Base-by-base conservation (phyloP, 1,139 yeast species). In the Debaryomyces nepalensis region DNA sequence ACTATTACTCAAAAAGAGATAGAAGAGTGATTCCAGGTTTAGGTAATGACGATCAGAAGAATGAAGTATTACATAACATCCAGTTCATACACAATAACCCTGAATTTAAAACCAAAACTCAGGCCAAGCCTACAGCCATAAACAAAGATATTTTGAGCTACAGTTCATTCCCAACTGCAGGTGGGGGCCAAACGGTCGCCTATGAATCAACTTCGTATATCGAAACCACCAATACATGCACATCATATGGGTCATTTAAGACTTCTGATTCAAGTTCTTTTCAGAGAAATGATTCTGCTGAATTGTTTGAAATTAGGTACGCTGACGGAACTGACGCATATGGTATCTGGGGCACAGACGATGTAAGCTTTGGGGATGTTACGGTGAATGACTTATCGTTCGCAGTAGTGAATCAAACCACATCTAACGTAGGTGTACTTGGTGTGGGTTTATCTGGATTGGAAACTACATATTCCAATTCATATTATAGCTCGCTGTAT, bases 241-340 rank as follows among this genome's bases (percentile, higher is more conserved):
- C 75, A 1, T 40, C 55, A 5, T 60, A 61, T 44, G 79, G 79
- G 2, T 66, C 76, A 2, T 72, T 72, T 52, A 55, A 63, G 44
- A 68, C 74, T 12, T 65, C 49, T 2, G 47, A 50, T 5, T 68
- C 75, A 3, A 58, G 54, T 37, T 40, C 71, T 1, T 72, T 68
- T 57, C 49, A 55, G n/a, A 41, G 47, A 30, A 73, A 73, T 50
- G 21, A 43, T 36, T 54, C 73, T 2, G 72, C 72, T 3, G 59
- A 64, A 2, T 44, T 46, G 1, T 73, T 73, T 47, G 12, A 35
- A 39, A 85, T 85, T 52, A 46, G 64, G 21, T 87, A 87, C 53
- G 91, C 83, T 23, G 95, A 87, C 58, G 57, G 61, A 5, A 71
- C 87, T 19, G 69, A 59, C 53, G 89, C 91, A 2, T 47, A 54